phyloP scores from a whole-genome alignment of 306 rosid species.

The Oemleria cerasiformis region DNA sequence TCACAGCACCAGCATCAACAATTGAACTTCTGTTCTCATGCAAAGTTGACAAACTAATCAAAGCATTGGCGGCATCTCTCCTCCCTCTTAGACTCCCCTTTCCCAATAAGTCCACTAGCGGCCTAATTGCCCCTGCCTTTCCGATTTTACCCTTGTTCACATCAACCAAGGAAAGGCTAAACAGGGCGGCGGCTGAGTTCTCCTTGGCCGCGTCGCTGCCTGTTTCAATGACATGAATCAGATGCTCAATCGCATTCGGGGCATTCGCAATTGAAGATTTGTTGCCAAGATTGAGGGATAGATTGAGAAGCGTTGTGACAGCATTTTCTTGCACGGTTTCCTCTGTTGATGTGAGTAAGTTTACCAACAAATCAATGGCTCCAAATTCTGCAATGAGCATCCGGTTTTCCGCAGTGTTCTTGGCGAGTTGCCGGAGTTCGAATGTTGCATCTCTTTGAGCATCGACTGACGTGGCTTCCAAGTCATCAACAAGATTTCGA shows the following conservation, averaged over 20 bases:
- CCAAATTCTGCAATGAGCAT: constrained; percentile 78
- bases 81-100: constrained; percentile 84
- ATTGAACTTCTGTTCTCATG: constrained; percentile 74
- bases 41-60: constrained; percentile 73
- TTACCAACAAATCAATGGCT: constrained; percentile 60
- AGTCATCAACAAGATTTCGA: constrained; percentile 61
- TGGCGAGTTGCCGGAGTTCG: constrained; percentile 74
- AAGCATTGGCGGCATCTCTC: constrained; percentile 86
- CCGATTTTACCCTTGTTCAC: constrained; percentile 75
- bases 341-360: constrained; percentile 58
- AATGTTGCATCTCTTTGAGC: constrained; percentile 67
- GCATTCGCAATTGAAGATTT: constrained; percentile 55
- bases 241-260: constrained; percentile 77
- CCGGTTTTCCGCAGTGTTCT: constrained; percentile 69
- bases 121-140: constrained; percentile 78
- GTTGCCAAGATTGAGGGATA: constrained; percentile 71
- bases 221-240: constrained; percentile 67
- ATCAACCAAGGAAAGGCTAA: constrained; percentile 78
- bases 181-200: constrained; percentile 92
- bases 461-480: constrained; percentile 56
- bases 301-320: constrained; percentile 83
- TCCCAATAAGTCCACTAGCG: constrained; percentile 76
- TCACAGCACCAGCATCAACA: constrained; percentile 87
- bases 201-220: constrained; percentile 89
- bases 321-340: constrained; percentile 72